Conservation (phyloP, 1,139 yeast genomes). For the Saccharomyces hybrid region DNA sequence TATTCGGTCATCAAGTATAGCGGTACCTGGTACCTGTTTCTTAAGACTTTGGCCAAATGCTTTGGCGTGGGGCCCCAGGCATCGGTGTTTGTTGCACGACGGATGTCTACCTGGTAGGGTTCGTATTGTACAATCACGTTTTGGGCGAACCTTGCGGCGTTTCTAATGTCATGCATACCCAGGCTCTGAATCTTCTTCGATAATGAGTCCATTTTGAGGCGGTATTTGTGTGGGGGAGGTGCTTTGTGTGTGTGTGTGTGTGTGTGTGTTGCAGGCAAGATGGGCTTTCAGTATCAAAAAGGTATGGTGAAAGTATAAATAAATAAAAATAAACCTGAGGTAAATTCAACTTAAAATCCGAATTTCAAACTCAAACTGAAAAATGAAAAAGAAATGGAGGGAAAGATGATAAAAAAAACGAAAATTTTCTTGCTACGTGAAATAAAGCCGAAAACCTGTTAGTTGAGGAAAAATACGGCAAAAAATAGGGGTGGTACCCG, state of each 20-base stretch:
- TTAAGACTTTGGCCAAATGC: constrained; percentile 33
- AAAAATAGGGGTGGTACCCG: background rate
- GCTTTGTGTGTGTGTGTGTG: no score
- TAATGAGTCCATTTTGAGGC: constrained; percentile 26
- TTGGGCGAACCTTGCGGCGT: constrained; percentile 34
- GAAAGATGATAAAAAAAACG: background rate
- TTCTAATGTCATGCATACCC: constrained; percentile 34
- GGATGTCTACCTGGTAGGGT: constrained; percentile 34
- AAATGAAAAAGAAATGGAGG: background rate
- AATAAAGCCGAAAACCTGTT: background rate
- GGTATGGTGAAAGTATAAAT: no score
- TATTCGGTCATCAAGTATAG: constrained; percentile 31
- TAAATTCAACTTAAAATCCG: no score
- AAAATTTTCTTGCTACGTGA: background rate
- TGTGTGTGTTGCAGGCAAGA: no score
- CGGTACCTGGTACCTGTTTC: constrained; percentile 31
- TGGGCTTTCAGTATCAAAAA: no score
- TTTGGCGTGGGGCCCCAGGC: constrained; percentile 42
- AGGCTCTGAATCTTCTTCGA: constrained; percentile 31
- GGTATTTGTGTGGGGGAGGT: background rate
- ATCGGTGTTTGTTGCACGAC: constrained; percentile 41
- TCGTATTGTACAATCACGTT: constrained; percentile 34
- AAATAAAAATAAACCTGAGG: no score
- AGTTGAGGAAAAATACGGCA: background rate
- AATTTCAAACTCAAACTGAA: background rate